Percentiles rank a stretch among this genome's conserved stretches.
Evolutionary conservation across 2,329 filamentous ascomycete genomes (phyloP).

Genomic region (Trematosphaeria pertusa): DNA sequence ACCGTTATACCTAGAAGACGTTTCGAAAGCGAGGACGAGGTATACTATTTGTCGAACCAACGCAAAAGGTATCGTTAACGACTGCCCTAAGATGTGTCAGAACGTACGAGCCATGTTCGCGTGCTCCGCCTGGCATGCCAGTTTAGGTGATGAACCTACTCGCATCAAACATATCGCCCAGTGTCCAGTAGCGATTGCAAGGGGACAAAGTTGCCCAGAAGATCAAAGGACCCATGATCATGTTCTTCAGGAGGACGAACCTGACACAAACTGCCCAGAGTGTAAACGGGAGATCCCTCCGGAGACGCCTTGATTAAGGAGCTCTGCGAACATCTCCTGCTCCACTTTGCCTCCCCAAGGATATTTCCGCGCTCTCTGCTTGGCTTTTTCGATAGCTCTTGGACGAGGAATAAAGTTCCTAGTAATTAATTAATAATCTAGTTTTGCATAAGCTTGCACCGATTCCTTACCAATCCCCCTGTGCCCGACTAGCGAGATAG

Average conservation of each 20-base stretch:
- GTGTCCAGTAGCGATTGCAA: conserved; percentile 9
- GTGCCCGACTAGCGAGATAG: conserved; percentile 10
- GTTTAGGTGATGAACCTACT: conserved; percentile 9
- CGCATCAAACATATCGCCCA: conserved; percentile 11
- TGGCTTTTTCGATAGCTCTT: conserved; percentile 6
- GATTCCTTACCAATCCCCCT: conserved; percentile 9
- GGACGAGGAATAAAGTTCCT: conserved; percentile 9
- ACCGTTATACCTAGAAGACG: conserved; percentile 6
- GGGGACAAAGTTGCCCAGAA: conserved; percentile 7
- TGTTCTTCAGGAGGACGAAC: conserved; percentile 13
- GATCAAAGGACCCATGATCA: conserved; percentile 9
- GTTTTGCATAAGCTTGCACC: conserved; percentile 5
- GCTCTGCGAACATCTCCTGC: conserved; percentile 7
- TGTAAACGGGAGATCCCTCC: conserved; percentile 8
- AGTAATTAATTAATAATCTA: conserved; percentile 8
- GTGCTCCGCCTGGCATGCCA: conserved; percentile 13
- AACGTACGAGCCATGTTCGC: conserved; percentile 13
- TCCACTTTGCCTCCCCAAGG: conserved; percentile 9
- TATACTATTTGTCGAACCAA: conserved; percentile 6
- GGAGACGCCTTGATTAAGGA: conserved; percentile 12
- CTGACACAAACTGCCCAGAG: conserved; percentile 7
- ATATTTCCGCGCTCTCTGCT: conserved; percentile 7
- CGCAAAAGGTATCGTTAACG: conserved; percentile 10
- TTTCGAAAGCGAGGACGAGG: conserved; percentile 5
- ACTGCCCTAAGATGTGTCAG: conserved; percentile 10